These are phyloP conservation scores for Ceratocystis eucalypticola DNA, from an alignment of 2,329 filamentous ascomycete species.

Conservation along the genomic window DNA sequence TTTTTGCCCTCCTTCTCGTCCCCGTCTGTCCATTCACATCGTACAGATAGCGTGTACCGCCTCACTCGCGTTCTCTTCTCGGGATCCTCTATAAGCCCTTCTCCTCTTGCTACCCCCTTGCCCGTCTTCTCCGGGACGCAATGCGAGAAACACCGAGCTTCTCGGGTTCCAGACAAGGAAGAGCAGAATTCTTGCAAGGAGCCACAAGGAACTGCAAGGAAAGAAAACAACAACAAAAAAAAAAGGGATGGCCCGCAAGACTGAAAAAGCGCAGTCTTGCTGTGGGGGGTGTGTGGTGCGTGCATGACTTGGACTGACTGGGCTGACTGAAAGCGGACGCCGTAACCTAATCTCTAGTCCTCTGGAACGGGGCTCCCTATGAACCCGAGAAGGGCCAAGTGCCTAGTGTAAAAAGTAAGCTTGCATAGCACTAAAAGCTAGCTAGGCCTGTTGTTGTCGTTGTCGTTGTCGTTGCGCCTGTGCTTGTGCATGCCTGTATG, in stretches of 20 bases:
- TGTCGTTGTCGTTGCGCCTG: not conserved
- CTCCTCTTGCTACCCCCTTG: not conserved
- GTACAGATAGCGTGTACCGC: not conserved
- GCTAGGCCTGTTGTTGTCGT: too few species aligned
- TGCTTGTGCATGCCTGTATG: not conserved
- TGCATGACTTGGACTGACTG: too few species aligned
- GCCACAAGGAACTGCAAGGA: too few species aligned
- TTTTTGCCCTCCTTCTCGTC: not conserved
- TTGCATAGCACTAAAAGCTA: too few species aligned
- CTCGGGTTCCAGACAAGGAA: constrained; percentile 6
- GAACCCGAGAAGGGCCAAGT: not conserved
- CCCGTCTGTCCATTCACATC: not conserved
- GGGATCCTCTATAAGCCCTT: not conserved
- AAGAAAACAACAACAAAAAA: too few species aligned
- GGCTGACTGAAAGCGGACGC: not conserved
- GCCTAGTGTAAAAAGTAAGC: too few species aligned
- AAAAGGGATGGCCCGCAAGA: not conserved
- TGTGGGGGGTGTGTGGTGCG: not conserved
- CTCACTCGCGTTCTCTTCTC: not conserved
- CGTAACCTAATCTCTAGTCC: not conserved
- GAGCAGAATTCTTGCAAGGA: too few species aligned
- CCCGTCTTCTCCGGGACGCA: not conserved
- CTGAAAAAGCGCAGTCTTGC: not conserved
- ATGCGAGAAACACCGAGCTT: not conserved
- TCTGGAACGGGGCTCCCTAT: constrained; percentile 5